A percentile compares a stretch with the other conserved stretches of the same genome.
Conservation (phyloP, 768 basidiomycete genomes). For the Rhodotorula diobovata region DNA sequence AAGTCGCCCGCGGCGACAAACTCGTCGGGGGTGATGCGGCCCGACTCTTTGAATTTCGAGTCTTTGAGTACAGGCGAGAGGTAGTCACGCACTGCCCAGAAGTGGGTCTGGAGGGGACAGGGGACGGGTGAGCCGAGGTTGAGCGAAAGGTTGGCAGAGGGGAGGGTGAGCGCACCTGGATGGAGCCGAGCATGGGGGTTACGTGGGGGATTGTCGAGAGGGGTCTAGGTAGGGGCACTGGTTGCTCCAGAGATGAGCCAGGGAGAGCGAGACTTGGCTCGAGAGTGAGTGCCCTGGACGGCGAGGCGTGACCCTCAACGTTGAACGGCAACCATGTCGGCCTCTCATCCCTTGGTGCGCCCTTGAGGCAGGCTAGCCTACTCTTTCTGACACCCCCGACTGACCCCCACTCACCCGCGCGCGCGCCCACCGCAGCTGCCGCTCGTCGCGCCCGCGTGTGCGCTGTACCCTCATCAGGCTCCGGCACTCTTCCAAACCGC, state of each 20-base stretch:
- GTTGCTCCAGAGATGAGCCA: not conserved
- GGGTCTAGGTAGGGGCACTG: not conserved
- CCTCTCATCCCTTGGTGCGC: slow-evolving; percentile 24
- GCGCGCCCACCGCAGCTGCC: too few relatives aligned
- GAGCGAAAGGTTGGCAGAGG: not conserved
- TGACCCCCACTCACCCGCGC: not conserved
- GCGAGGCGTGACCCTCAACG: not conserved
- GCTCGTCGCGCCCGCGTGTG: slow-evolving; percentile 13
- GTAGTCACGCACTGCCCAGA: slow-evolving; percentile 90
- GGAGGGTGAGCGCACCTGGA: slow-evolving; percentile 44
- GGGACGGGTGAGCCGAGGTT: too few relatives aligned
- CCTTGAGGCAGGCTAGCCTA: too few relatives aligned
- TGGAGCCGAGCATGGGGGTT: slow-evolving; percentile 42
- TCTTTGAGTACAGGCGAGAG: slow-evolving; percentile 78
- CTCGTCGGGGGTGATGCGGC: slow-evolving; percentile 74
- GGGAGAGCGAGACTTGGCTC: not conserved
- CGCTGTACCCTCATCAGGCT: slow-evolving; percentile 15
- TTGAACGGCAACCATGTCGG: slow-evolving; percentile 9
- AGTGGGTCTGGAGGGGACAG: slow-evolving; percentile 64
- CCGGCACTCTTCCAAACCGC: slow-evolving; percentile 25
- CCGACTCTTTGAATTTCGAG: slow-evolving; percentile 98
- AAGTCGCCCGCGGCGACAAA: slow-evolving; percentile 98
- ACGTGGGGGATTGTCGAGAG: not conserved
- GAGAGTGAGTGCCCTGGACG: too few relatives aligned
- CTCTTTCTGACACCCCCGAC: too few relatives aligned